These are phyloP conservation scores for Lactarius deliciosus DNA, from an alignment of 768 basidiomycete species.

Conservation along the genomic window DNA sequence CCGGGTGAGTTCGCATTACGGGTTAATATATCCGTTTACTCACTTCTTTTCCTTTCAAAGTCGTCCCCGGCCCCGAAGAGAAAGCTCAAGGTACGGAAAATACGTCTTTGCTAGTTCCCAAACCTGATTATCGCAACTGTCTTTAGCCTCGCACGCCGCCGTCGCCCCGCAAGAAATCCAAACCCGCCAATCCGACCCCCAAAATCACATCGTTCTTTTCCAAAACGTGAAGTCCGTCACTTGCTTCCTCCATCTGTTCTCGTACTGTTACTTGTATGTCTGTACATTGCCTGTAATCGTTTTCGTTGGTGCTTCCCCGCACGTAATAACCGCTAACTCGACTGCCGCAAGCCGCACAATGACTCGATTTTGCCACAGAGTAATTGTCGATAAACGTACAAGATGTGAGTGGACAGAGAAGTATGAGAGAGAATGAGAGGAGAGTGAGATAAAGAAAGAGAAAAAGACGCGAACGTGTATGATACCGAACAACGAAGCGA, in stretches of 20 bases:
- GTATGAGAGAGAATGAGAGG: slow-evolving; percentile 27
- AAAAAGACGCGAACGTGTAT: slow-evolving; percentile 12
- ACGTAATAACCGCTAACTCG: not conserved
- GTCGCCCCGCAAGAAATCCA: slow-evolving; percentile 18
- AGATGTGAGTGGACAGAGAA: slow-evolving; percentile 30
- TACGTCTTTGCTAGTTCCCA: not conserved
- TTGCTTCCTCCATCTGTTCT: not conserved
- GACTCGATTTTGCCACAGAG: slow-evolving; percentile 25
- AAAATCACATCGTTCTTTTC: slow-evolving; percentile 32
- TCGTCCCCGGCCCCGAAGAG: not conserved
- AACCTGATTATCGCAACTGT: not conserved
- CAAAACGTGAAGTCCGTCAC: slow-evolving; percentile 4
- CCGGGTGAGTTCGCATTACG: not conserved
- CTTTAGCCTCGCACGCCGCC: not conserved
- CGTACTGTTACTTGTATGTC: too few relatives aligned
- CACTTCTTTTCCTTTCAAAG: not conserved
- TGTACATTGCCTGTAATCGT: not conserved
- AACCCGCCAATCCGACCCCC: slow-evolving; percentile 7
- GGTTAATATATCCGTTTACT: too few relatives aligned
- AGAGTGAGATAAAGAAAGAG: slow-evolving; percentile 30
- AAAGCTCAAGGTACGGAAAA: not conserved
- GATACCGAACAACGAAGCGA: slow-evolving; percentile 31
- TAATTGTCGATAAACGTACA: slow-evolving; percentile 33
- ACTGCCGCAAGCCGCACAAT: slow-evolving; percentile 22
- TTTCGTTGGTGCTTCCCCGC: not conserved